These are phyloP conservation scores for Hypsizygus marmoreus DNA, from an alignment of 768 basidiomycete species.

Conservation along the genomic window DNA sequence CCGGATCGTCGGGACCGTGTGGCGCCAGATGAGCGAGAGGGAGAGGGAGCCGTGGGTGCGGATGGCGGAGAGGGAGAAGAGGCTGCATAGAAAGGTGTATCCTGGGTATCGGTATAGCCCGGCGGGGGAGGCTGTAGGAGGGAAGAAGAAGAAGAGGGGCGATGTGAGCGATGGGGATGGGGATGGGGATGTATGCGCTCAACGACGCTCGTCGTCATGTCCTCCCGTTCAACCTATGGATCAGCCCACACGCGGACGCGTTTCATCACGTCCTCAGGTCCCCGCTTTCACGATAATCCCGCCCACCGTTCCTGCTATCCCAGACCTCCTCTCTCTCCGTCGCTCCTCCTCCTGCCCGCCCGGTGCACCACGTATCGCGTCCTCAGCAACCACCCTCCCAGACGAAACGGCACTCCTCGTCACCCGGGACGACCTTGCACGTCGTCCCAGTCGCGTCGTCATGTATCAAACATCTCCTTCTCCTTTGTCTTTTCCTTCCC, in stretches of 20 bases:
- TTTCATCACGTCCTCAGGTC: too few relatives aligned
- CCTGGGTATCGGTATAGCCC: constrained; percentile 49
- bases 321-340: neutral
- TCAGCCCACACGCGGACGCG: too few relatives aligned
- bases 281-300: too few relatives aligned
- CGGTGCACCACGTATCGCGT: constrained; percentile 9
- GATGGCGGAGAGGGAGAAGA: constrained; percentile 52
- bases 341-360: constrained; percentile 18
- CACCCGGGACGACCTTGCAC: constrained; percentile 23
- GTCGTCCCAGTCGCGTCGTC: constrained; percentile 19
- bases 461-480: constrained; percentile 15
- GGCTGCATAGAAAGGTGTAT: constrained; percentile 37
- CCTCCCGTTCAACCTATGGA: too few relatives aligned
- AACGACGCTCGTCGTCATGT: constrained; percentile 13
- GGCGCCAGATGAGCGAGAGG: constrained; percentile 54
- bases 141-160: neutral
- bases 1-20: constrained; percentile 65
- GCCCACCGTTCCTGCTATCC: too few relatives aligned
- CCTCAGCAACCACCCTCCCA: neutral
- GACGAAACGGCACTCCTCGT: constrained; percentile 11
- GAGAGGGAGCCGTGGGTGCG: constrained; percentile 52
- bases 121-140: constrained; percentile 1
- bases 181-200: neutral
- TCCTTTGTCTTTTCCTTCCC: neutral
- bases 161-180: neutral